Evolutionary conservation across 305 asterid species (phyloP), one percentile per base, ranked within the genome.

Genomic region (Fraxinus sp.): DNA sequence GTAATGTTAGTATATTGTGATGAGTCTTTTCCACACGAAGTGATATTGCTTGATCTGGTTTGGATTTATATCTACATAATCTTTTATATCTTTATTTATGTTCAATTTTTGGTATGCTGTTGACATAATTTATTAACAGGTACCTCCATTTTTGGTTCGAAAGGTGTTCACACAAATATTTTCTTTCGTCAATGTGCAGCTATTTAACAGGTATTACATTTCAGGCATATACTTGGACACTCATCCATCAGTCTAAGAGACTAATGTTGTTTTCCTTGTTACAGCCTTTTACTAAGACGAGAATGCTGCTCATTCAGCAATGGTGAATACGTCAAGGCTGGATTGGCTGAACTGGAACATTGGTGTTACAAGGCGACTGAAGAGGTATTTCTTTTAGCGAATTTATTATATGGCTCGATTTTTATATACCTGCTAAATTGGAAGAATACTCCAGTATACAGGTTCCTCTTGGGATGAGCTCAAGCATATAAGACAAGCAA

Each of bases 401-500:
- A 79, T 72, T 41, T 39, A 28, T 10, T 41, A 43, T 79, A 32
- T 32, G 30, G 24, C 75, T 70, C 14, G 7, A n/a, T 73, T 46
- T 30, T 72, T 77, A 43, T 75, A 79, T 86, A 82, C 46, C 57
- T 46, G 66, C 87, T 84, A 85, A 89, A 77, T 62, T 77, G 71
- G 76, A 84, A 52, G 59, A 59, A 57, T 80, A 35, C 84, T 91
- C 78, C 97, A 96, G 99, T 95, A 95, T 85, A 93, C 97, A 87
- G 99, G 99, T 71, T 88, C 97, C 2, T 91, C 99, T 26, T 96
- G 98, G 98, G 99, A 94, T 84, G 99, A 96, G 93, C 97, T 96
- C 84, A 94, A 94, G 90, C 98, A 96, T 84, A 96, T 94, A 81
- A 92, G 98, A 81, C 99, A 96, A 86, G 97, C 99, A 70, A 93